phyloP scores from a whole-genome alignment of 139 green algal species.

The Tetradesmus lagerheimii region DNA sequence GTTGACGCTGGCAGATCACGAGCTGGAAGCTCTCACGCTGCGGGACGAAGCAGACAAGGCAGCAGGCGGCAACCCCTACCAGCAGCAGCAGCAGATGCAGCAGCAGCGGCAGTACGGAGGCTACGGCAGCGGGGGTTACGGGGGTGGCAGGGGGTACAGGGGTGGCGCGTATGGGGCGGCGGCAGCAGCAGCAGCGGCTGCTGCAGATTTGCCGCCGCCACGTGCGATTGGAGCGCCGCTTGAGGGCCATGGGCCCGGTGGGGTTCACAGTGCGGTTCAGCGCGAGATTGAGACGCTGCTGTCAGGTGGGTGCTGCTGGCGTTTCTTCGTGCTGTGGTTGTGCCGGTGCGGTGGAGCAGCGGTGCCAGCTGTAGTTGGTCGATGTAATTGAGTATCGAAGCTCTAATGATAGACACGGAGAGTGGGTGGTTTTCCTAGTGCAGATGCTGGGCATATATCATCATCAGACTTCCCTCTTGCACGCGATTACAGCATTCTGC shows the following conservation, averaged over 20 bases:
- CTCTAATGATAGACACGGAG: too few relatives aligned
- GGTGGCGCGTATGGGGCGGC: not conserved
- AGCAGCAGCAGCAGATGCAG: not conserved
- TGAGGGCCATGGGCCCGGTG: not conserved
- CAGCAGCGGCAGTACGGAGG: not conserved
- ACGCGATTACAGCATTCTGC: too few relatives aligned
- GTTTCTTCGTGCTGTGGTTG: too few relatives aligned
- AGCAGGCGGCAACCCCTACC: not conserved
- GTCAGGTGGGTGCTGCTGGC: constrained; percentile 6
- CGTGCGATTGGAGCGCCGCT: constrained; percentile 29
- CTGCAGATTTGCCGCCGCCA: not conserved
- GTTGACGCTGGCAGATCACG: constrained; percentile 50
- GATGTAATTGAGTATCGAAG: too few relatives aligned
- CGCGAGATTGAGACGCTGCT: constrained; percentile 48
- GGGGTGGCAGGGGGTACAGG: not conserved
- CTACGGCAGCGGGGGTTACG: not conserved
- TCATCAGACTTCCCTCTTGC: too few relatives aligned
- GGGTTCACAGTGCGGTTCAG: constrained; percentile 18
- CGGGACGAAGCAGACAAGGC: constrained; percentile 6
- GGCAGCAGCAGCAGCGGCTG: not conserved
- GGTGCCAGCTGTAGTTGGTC: too few relatives aligned
- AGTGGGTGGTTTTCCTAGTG: too few relatives aligned
- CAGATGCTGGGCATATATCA: too few relatives aligned
- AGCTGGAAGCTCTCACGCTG: constrained; percentile 24
- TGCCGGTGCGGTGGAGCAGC: too few relatives aligned